Conservation (phyloP, 805 yeast genomes). For the Lachancea quebecensis region DNA sequence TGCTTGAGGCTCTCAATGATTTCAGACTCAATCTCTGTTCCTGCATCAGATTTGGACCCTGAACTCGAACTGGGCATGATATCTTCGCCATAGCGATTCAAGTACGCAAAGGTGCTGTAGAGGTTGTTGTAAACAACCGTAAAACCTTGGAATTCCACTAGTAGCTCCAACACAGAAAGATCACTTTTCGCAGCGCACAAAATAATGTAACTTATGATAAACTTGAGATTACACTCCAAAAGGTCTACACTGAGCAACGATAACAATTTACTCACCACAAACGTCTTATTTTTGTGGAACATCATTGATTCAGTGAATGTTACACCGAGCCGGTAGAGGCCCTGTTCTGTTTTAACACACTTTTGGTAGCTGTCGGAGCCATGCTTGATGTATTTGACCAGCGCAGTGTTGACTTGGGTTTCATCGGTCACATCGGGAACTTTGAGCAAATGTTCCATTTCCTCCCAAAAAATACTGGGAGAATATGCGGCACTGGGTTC, state of each 20-base stretch:
- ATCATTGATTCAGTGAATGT: constrained; percentile 29
- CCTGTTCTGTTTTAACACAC: constrained; percentile 26
- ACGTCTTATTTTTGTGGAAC: constrained; percentile 35
- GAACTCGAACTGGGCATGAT: constrained; percentile 8
- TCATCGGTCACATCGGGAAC: constrained; percentile 10
- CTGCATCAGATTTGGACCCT: constrained; percentile 6
- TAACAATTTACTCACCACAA: constrained; percentile 44
- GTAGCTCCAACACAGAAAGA: constrained; percentile 35
- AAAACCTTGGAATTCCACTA: constrained; percentile 50
- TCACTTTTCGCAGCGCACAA: constrained; percentile 41
- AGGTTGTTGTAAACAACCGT: constrained; percentile 38
- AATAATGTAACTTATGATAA: constrained; percentile 38
- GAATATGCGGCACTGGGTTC: constrained; percentile 8
- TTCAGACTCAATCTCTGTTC: constrained; percentile 25
- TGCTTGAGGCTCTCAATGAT: constrained; percentile 33
- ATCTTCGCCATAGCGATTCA: constrained; percentile 25
- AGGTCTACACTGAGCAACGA: constrained; percentile 37
- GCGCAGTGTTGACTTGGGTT: constrained; percentile 18
- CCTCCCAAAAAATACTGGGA: constrained; percentile 21
- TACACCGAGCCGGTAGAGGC: constrained; percentile 33
- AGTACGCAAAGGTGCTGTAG: constrained; percentile 32
- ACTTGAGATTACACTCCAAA: constrained; percentile 33
- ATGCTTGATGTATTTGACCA: constrained; percentile 25
- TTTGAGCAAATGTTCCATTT: constrained; percentile 21
- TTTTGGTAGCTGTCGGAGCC: constrained; percentile 25